Base-by-base conservation (phyloP, 768 basidiomycete species). In the Tricholoma sp. region DNA sequence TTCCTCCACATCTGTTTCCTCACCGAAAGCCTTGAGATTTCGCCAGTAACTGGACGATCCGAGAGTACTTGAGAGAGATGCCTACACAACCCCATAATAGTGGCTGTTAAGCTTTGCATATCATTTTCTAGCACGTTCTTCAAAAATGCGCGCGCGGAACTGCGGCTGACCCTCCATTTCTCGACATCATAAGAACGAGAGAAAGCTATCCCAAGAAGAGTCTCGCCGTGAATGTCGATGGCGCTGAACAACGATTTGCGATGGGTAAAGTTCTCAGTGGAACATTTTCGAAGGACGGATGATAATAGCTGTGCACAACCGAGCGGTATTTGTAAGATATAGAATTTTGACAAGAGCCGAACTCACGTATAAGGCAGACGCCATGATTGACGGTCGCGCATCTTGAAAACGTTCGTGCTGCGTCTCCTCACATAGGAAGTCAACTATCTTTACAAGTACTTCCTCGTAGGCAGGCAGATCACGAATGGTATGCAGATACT, bases 391-490 rank as follows among this genome's bases (percentile, higher is more conserved):
- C 1, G 89, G 84, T 14, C 87, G 80, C 19, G 81, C 72, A 22
- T 76, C 73, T 50, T 75, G 70, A 66, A 90, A 88, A 3, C 89
- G 80, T 56, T 85, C 82, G 61, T 93, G 90, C 66, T 94, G 93
- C 18, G 90, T 70, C 61, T 91, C 86, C 66, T 89, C 90, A 67
- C 86, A 89, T 52, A 94, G 77, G 59, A 91, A 87, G 59, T 85
- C 83, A 12, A 84, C 73, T 35, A 88, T 77, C 67, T 83, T 86
- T 7, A 87, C 86, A 31, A 95, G 73, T n/a, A 88, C 76, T 53
- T 87, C 84, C n/a, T 74, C 75, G 67, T 81, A 88, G 27, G 74
- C 71, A 24, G 72, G 64, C 39, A 74, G 72, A 16, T 78, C 69
- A 62, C 76, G 75, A 50, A 88, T 65, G n/a, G 85, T 83, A 52